These are phyloP conservation scores for Ochetophila trinervis DNA, from an alignment of 306 rosid species.

Conservation along the genomic window DNA sequence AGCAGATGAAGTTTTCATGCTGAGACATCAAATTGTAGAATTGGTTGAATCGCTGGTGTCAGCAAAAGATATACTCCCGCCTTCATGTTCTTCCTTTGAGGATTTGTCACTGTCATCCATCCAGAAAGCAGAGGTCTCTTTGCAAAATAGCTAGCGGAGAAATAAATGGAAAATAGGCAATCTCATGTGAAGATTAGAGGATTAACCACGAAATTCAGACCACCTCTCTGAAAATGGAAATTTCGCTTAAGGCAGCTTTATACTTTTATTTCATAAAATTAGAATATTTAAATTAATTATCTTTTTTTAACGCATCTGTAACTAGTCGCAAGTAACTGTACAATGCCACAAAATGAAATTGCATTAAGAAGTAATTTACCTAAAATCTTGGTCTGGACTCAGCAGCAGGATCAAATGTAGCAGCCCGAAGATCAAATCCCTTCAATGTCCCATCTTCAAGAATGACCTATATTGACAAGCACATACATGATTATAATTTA, in stretches of 20 bases:
- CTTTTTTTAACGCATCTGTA: too few species aligned
- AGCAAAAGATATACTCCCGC: slow-evolving; percentile 55
- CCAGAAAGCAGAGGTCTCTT: slow-evolving; percentile 33
- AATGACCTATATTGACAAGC: slow-evolving; percentile 61
- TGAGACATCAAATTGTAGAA: slow-evolving; percentile 55
- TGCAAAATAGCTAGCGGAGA: neutral
- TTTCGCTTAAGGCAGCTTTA: too few species aligned
- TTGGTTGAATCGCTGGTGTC: slow-evolving; percentile 42
- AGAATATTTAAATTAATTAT: too few species aligned
- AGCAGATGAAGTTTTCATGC: slow-evolving; percentile 78
- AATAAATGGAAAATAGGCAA: too few species aligned
- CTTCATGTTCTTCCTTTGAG: slow-evolving; percentile 60
- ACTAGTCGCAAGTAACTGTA: slow-evolving; percentile 88
- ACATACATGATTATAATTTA: slow-evolving; percentile 15
- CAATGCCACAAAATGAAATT: slow-evolving; percentile 17
- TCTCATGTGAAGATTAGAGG: too few species aligned
- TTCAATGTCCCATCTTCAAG: slow-evolving; percentile 82
- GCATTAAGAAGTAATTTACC: slow-evolving; percentile 22
- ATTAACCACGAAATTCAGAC: too few species aligned
- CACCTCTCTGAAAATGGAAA: too few species aligned
- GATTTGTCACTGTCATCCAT: slow-evolving; percentile 65
- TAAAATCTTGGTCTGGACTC: slow-evolving; percentile 52
- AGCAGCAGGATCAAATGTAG: slow-evolving; percentile 43
- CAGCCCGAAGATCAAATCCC: slow-evolving; percentile 79
- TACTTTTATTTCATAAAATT: too few species aligned